phyloP scores from a whole-genome alignment of 306 rosid genomes.

The Dalbergia cochinchinensis region DNA sequence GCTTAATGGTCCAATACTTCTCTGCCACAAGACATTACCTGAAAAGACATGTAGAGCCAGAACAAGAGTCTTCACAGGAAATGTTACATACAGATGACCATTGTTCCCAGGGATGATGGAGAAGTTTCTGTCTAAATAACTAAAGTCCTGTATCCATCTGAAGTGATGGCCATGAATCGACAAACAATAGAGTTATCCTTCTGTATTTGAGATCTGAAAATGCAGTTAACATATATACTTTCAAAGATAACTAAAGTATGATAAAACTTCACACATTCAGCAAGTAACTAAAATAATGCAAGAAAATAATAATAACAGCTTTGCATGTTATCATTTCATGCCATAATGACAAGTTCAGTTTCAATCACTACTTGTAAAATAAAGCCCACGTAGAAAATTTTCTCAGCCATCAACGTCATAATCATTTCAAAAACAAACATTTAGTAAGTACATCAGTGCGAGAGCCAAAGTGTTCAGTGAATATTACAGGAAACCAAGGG shows the following conservation, averaged over 20 bases:
- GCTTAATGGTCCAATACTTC: constrained; percentile 74
- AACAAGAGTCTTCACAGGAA: constrained; percentile 65
- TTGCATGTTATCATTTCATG: too few relatives aligned
- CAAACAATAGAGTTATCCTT: constrained; percentile 74
- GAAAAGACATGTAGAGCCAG: constrained; percentile 74
- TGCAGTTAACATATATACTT: constrained; percentile 24
- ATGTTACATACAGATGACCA: constrained; percentile 74
- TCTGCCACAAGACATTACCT: constrained; percentile 80
- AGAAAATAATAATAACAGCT: too few relatives aligned
- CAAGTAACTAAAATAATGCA: too few relatives aligned
- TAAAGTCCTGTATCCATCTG: constrained; percentile 82
- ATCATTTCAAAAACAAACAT: neutral
- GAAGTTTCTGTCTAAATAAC: constrained; percentile 66
- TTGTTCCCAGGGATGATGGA: constrained; percentile 78
- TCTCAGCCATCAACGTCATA: neutral
- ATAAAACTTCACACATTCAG: too few relatives aligned
- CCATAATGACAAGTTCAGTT: too few relatives aligned
- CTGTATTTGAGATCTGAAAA: constrained; percentile 74
- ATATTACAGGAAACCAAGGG: constrained; percentile 25
- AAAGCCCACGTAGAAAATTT: neutral
- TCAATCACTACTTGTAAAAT: neutral
- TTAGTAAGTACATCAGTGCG: neutral
- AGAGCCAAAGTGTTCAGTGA: neutral
- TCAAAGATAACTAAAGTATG: neutral
- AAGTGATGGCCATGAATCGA: constrained; percentile 63